Evolutionary conservation across 768 basidiomycete species (phyloP).

Genomic region (Boletus insuetus): DNA sequence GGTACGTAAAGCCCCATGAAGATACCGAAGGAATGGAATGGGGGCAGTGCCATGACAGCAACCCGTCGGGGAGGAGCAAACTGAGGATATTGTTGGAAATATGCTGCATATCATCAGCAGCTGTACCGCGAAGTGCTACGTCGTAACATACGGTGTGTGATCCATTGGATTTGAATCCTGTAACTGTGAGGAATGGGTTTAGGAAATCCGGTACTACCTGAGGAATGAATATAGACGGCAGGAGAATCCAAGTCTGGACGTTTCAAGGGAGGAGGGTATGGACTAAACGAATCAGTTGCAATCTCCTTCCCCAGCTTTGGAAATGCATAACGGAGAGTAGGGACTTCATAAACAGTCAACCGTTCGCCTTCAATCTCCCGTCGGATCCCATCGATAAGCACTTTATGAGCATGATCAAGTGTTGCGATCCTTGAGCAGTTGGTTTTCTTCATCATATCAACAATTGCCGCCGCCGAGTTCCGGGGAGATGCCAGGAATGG

Average conservation of each 20-base stretch:
- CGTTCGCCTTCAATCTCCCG: neutral
- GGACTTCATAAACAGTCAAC: constrained; percentile 18
- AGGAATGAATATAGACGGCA: constrained; percentile 47
- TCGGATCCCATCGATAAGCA: constrained; percentile 11
- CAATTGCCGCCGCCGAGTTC: constrained; percentile 42
- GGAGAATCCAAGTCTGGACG: constrained; percentile 33
- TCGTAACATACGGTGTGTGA: constrained; percentile 31
- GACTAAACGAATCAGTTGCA: constrained; percentile 12
- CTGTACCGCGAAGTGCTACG: neutral
- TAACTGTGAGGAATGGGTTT: constrained; percentile 43
- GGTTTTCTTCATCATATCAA: constrained; percentile 22
- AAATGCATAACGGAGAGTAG: constrained; percentile 30
- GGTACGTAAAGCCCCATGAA: constrained; percentile 16
- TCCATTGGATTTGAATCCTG: constrained; percentile 34
- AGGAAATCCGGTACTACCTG: constrained; percentile 50
- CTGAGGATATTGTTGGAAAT: neutral
- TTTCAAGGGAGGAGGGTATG: constrained; percentile 11
- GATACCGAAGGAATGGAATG: constrained; percentile 28
- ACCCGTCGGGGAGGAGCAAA: constrained; percentile 18
- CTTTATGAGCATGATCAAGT: constrained; percentile 14
- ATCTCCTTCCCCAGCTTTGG: constrained; percentile 39
- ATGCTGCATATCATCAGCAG: constrained; percentile 2
- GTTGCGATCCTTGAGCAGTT: constrained; percentile 21
- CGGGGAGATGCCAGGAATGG: constrained; percentile 39
- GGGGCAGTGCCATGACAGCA: constrained; percentile 25